Conservation (phyloP, 2,329 filamentous ascomycete species). For the Fusarium pseudonygamai region DNA sequence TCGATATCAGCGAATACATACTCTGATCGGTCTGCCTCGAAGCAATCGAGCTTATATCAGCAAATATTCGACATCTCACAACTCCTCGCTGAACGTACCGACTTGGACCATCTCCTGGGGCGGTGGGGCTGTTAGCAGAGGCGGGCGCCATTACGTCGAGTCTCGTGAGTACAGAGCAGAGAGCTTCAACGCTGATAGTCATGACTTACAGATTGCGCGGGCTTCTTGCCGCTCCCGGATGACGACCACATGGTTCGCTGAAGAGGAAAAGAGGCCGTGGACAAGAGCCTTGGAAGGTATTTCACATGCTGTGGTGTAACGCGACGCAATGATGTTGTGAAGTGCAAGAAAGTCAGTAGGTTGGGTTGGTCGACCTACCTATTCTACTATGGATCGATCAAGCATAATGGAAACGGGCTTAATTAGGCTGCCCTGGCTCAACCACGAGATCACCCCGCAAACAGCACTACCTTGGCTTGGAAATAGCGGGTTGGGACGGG, state of each 20-base stretch:
- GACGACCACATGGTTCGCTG: constrained; percentile 68
- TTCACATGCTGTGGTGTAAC: constrained; percentile 46
- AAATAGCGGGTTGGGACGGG: constrained; percentile 22
- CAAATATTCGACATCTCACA: constrained; percentile 16
- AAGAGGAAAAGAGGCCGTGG: constrained; percentile 36
- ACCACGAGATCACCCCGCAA: constrained; percentile 35
- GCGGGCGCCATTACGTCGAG: constrained; percentile 38
- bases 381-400: constrained; percentile 20
- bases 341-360: constrained; percentile 28
- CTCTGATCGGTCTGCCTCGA: constrained; percentile 67
- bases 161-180: constrained; percentile 32
- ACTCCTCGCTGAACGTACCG: constrained; percentile 67
- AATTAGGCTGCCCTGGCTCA: constrained; percentile 23
- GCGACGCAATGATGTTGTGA: constrained; percentile 40
- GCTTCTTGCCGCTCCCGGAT: constrained; percentile 74
- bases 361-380: constrained; percentile 10
- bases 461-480: constrained; percentile 27
- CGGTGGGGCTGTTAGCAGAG: constrained; percentile 52
- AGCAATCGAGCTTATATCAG: constrained; percentile 43
- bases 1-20: constrained; percentile 53
- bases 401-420: constrained; percentile 22
- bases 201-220: constrained; percentile 72
- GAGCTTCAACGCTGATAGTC: constrained; percentile 24
- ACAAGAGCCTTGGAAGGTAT: constrained; percentile 35
- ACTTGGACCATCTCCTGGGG: constrained; percentile 99